phyloP scores from a whole-genome alignment of 2,329 filamentous ascomycete genomes.

The Cladophialophora carrionii region DNA sequence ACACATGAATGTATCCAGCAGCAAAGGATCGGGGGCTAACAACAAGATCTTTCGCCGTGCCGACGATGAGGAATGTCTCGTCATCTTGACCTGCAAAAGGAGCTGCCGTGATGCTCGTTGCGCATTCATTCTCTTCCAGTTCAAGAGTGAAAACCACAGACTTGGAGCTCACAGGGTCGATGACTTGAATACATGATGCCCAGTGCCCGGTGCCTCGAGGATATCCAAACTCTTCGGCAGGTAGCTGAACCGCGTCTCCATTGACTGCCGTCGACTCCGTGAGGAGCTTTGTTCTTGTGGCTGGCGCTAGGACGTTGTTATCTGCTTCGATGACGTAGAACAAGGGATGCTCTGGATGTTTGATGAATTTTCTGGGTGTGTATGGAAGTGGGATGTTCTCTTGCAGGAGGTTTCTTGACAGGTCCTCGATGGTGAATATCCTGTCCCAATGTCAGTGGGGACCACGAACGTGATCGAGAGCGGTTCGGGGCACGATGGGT shows the following conservation, averaged over 20 bases:
- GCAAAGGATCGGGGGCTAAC: slow-evolving; percentile 74
- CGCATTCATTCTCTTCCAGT: slow-evolving; percentile 85
- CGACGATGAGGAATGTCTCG: slow-evolving; percentile 89
- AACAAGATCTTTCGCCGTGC: slow-evolving; percentile 87
- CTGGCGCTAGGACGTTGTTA: slow-evolving; percentile 82
- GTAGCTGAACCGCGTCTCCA: slow-evolving; percentile 70
- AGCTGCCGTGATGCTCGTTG: slow-evolving; percentile 81
- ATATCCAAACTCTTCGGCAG: slow-evolving; percentile 85
- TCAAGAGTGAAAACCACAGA: slow-evolving; percentile 76
- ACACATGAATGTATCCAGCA: slow-evolving; percentile 87
- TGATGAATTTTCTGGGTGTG: slow-evolving; percentile 83
- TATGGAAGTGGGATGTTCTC: slow-evolving; percentile 85
- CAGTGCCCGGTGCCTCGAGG: slow-evolving; percentile 81
- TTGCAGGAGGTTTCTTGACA: slow-evolving; percentile 83
- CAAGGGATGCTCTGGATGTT: slow-evolving; percentile 82
- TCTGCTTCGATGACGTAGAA: slow-evolving; percentile 96
- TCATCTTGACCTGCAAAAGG: slow-evolving; percentile 86
- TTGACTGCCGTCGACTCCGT: slow-evolving; percentile 72
- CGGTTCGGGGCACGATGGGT: slow-evolving; percentile 45
- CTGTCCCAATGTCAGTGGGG: slow-evolving; percentile 47
- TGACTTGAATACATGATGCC: slow-evolving; percentile 91
- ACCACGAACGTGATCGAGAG: not conserved
- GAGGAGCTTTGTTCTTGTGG: slow-evolving; percentile 74
- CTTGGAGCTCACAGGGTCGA: slow-evolving; percentile 80
- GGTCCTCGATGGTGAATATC: slow-evolving; percentile 87